Evolutionary conservation across 768 basidiomycete genomes (phyloP).

Genomic region (Lactifluus piperatus): DNA sequence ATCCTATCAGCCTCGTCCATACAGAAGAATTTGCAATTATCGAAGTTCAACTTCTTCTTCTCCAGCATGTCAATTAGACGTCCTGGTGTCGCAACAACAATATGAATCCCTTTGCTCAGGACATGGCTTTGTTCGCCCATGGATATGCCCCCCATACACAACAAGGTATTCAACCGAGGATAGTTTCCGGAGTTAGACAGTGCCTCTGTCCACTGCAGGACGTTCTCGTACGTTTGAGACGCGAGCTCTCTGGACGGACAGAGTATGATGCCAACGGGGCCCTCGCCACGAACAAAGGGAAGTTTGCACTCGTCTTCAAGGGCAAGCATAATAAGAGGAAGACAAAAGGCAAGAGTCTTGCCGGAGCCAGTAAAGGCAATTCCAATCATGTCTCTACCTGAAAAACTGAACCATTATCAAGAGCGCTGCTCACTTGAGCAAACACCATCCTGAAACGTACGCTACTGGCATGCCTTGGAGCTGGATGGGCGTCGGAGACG

Average conservation of each 20-base stretch:
- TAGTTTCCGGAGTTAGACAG: slow-evolving; percentile 74
- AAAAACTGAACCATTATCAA: slow-evolving; percentile 47
- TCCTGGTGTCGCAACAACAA: slow-evolving; percentile 95
- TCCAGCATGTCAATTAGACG: slow-evolving; percentile 97
- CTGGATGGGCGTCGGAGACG: slow-evolving; percentile 89
- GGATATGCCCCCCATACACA: slow-evolving; percentile 96
- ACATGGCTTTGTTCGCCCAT: slow-evolving; percentile 97
- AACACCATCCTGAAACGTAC: slow-evolving; percentile 38
- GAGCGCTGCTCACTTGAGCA: not conserved
- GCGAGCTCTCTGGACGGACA: slow-evolving; percentile 97
- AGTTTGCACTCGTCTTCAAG: slow-evolving; percentile 89
- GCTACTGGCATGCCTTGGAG: slow-evolving; percentile 94
- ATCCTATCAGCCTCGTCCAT: slow-evolving; percentile 99
- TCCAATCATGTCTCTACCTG: slow-evolving; percentile 96
- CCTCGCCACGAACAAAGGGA: slow-evolving; percentile 88
- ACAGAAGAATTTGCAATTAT: slow-evolving; percentile 91
- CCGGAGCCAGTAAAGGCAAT: slow-evolving; percentile 99
- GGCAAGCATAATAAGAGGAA: slow-evolving; percentile 96
- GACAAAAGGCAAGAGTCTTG: slow-evolving; percentile 95
- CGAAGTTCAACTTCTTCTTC: slow-evolving; percentile 87
- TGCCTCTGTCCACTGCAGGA: slow-evolving; percentile 76
- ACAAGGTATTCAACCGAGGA: slow-evolving; percentile 76
- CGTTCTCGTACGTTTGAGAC: slow-evolving; percentile 93
- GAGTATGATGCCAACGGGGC: slow-evolving; percentile 91
- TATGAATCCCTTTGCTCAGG: slow-evolving; percentile 83